phyloP scores from a whole-genome alignment of 1,139 yeast species.

The Sugiyamaella xylanicola region DNA sequence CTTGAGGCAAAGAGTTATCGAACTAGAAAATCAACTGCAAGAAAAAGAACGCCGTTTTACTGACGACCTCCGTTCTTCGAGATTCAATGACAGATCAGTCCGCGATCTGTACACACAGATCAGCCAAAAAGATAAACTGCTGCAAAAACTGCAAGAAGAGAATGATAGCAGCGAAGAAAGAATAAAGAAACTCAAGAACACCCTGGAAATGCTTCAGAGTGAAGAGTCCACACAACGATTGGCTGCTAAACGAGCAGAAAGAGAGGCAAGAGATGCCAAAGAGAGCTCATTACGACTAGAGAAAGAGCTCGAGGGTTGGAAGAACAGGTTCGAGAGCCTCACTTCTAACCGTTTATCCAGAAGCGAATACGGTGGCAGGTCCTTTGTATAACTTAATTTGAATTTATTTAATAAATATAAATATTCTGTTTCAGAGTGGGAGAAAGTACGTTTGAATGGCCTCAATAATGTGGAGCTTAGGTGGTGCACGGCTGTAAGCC shows the following conservation, averaged over 20 bases:
- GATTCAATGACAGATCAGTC: constrained; percentile 39
- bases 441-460: no score
- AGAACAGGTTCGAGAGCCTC: constrained; percentile 46
- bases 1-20: constrained; percentile 38
- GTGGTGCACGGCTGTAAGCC: not conserved
- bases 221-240: constrained; percentile 50
- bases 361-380: constrained; percentile 14
- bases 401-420: not conserved
- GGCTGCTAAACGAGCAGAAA: constrained; percentile 48
- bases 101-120: constrained; percentile 38
- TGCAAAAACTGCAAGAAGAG: constrained; percentile 39
- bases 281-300: constrained; percentile 60
- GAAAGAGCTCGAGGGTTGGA: constrained; percentile 67
- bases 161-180: constrained; percentile 41
- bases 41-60: constrained; percentile 41
- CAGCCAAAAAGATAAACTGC: constrained; percentile 35
- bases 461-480: no score
- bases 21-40: constrained; percentile 44
- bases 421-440: no score
- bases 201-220: constrained; percentile 47
- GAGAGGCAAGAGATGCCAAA: constrained; percentile 56
- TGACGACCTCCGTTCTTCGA: constrained; percentile 42
- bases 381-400: constrained; percentile 8
- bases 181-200: constrained; percentile 44
- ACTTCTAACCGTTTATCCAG: constrained; percentile 17